Evolutionary conservation across 768 basidiomycete species (phyloP), one percentile per base, ranked within the genome.

Genomic region (Brasilioporus rufonigricans): DNA sequence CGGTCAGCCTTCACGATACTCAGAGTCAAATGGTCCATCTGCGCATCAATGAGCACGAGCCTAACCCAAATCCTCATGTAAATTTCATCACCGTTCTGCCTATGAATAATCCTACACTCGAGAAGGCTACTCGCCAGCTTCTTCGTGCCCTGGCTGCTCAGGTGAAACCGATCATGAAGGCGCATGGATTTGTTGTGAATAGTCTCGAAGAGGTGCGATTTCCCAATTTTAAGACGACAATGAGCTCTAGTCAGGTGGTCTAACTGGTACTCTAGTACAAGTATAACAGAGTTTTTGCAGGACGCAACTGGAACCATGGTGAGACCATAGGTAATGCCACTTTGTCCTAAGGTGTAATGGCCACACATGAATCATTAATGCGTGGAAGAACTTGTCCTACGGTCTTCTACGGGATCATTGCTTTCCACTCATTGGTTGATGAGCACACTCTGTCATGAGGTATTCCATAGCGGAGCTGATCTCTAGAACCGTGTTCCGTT

Each of bases 381-480:
- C 10, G 49, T 53, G n/a, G 40, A 57, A 92, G 91, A 93, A 63
- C 77, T 93, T 18, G 91, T 93, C 9, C 72, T 93, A 5, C 79
- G 89, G 29, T 75, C 83, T 38, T 71, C 77, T 4, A 72, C 79
- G 50, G 87, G 91, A 11, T 74, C 76, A 1, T 85, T 89, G 60
- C 76, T 81, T 21, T 78, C 88, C 1, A 78, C 76, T 13, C 79
- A 80, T 23, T 88, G 84, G 81, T 62, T 93, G 27, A 80, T 93
- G 78, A 83, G 86, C 60, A 87, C 84, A 1, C 69, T 93, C 10
- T 93, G 91, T 67, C 91, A 93, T 63, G 91, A 93, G 79, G 90
- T 93, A 61, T 55, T 49, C 32, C 27, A 32, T 21, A 31, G 40
- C 18, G 24, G 49, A 72, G 67, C 47, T 44, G 26, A 46, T 44